These are phyloP conservation scores for Plasmodium coatneyi DNA, from an alignment of 169 alveolate species.

Conservation along the genomic window DNA sequence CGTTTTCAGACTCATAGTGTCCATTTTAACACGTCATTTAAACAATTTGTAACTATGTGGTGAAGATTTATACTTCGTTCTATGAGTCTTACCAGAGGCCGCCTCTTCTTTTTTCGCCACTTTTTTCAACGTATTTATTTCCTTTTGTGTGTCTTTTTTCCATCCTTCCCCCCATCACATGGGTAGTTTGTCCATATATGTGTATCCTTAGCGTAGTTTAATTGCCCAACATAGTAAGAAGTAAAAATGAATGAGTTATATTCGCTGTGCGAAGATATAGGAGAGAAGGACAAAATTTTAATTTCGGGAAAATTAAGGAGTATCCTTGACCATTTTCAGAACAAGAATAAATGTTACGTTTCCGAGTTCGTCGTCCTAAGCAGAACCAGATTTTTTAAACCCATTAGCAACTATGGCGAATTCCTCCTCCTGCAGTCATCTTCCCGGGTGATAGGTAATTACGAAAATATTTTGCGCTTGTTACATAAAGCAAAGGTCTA, in stretches of 20 bases:
- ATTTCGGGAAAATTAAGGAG: constrained; percentile 70
- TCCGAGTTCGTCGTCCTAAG: constrained; percentile 75
- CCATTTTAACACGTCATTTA: constrained; percentile 28
- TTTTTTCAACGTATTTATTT: background rate
- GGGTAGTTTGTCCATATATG: constrained; percentile 5
- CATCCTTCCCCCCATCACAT: background rate
- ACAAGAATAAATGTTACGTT: constrained; percentile 47
- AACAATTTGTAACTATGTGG: constrained; percentile 13
- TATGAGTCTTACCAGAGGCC: constrained; percentile 17
- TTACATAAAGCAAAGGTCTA: constrained; percentile 68
- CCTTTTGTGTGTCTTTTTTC: background rate
- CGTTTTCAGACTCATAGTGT: constrained; percentile 20
- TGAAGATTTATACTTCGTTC: constrained; percentile 8
- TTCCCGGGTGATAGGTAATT: constrained; percentile 68
- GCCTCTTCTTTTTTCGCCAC: background rate
- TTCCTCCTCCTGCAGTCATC: constrained; percentile 65
- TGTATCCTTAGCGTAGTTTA: background rate
- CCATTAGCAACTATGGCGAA: constrained; percentile 71
- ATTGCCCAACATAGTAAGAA: background rate
- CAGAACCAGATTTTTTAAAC: constrained; percentile 69
- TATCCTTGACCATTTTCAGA: constrained; percentile 38
- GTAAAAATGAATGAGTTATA: constrained; percentile 66
- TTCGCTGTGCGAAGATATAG: constrained; percentile 56
- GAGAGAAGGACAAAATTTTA: constrained; percentile 46
- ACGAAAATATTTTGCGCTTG: constrained; percentile 53